Conservation (phyloP, 345 rosid species). For the Heritiera littoralis region DNA sequence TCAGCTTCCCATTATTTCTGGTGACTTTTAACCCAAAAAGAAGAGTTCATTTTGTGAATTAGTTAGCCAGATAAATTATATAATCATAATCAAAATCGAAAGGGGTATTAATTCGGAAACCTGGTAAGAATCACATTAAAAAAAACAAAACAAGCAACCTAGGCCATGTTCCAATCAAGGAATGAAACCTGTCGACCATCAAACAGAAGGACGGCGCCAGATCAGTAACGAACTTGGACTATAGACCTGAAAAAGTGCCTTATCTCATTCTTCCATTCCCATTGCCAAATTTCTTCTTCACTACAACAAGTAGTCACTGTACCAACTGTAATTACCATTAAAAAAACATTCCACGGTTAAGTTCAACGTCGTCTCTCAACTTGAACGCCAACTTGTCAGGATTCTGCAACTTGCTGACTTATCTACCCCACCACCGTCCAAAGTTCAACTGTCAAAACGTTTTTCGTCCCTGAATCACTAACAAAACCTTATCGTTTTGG, state of each 20-base stretch:
- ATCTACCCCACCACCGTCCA: slow-evolving; percentile 16
- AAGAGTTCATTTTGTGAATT: too few species aligned
- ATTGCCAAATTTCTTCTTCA: background rate
- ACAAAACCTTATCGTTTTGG: background rate
- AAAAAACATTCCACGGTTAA: background rate
- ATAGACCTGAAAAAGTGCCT: background rate
- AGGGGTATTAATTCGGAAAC: background rate
- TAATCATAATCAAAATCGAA: background rate
- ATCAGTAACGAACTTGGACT: background rate
- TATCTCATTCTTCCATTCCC: background rate
- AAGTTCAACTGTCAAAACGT: background rate
- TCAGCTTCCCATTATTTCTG: too few species aligned
- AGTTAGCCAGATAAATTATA: too few species aligned
- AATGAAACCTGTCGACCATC: background rate
- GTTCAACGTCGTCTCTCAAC: background rate
- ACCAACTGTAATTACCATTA: background rate
- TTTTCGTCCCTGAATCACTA: too few species aligned
- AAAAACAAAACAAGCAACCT: background rate
- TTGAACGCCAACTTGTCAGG: background rate
- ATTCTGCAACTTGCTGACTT: background rate
- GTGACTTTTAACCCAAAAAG: too few species aligned
- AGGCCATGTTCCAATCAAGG: background rate
- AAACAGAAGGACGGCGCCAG: background rate
- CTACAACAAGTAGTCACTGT: background rate
- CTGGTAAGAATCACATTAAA: background rate